Evolutionary conservation across 129 eudicot species (phyloP), one percentile per base, ranked within the genome.

Genomic region (Escallonia herrerae): DNA sequence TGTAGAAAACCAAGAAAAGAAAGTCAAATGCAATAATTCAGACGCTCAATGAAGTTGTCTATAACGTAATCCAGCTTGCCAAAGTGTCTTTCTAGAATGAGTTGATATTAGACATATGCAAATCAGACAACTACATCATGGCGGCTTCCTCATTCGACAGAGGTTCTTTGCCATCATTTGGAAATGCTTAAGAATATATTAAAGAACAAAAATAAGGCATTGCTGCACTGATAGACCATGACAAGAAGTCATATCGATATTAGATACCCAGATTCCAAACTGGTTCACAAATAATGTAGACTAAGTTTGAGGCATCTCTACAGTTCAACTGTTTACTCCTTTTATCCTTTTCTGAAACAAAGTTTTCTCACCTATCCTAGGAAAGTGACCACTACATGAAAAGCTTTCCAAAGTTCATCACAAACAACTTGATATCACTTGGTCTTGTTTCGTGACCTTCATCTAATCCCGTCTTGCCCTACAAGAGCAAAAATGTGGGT

Each of bases 381-480:
- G 40, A 60, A 22, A 22, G 33, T 22, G 33, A 22, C 33, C 33
- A 22, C 33, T 22, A 22, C 33, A 22, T 22, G 33, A 22, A 22
- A 22, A 22, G 33, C 62, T 42, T 61, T 53, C 47, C 33, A 46
- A 62, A 61, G 40, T 60, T 40, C 38, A 48, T 52, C 22, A 47
- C 15, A 38, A 38, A 70, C 65, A 75, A 55, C 56, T 52, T 66
- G 33, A 69, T 11, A 37, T 73, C 33, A 64, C 56, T 65, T 66
- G 69, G 68, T 69, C 65, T 70, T 60, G 60, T 4, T 70, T 58
- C 58, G 52, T 48, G 78, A 66, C 62, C 81, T 72, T 75, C 87
- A 78, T 72, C 79, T 75, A 78, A 74, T 78, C 76, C 63, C 42
- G 22, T 78, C 73, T 62, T 52, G 56, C 72, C 87, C 83, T 82